A percentile compares a stretch with the other conserved stretches of the same genome.
These are phyloP conservation scores for Penicillium freii DNA, from an alignment of 2,329 filamentous ascomycete species.

Conservation along the genomic window DNA sequence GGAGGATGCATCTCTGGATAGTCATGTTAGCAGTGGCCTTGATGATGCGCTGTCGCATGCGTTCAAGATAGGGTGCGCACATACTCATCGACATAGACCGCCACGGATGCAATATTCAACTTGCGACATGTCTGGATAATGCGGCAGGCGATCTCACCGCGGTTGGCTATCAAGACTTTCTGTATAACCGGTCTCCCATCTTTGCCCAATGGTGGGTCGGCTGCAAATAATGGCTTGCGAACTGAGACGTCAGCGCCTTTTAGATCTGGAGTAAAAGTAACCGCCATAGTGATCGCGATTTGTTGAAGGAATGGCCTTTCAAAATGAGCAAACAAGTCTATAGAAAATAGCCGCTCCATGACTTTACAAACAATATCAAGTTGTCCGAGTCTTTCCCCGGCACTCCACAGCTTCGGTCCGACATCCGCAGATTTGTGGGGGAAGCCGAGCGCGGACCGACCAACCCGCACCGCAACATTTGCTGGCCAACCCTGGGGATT, in stretches of 20 bases:
- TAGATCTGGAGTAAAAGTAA: not conserved
- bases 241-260: slow-evolving; percentile 7
- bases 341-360: too few relatives aligned
- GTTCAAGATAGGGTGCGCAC: not conserved
- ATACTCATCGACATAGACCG: slow-evolving; percentile 24
- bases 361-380: too few relatives aligned
- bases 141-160: slow-evolving; percentile 32
- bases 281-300: not conserved
- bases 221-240: slow-evolving; percentile 19
- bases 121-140: slow-evolving; percentile 27
- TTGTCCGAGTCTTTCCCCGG: too few relatives aligned
- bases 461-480: too few relatives aligned
- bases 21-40: not conserved
- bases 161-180: slow-evolving; percentile 29
- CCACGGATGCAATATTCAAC: slow-evolving; percentile 22
- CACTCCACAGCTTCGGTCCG: too few relatives aligned
- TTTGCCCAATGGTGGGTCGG: slow-evolving; percentile 12
- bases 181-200: slow-evolving; percentile 20
- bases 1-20: slow-evolving; percentile 28
- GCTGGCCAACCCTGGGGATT: too few relatives aligned
- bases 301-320: too few relatives aligned
- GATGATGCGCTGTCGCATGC: not conserved
- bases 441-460: too few relatives aligned
- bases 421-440: too few relatives aligned
- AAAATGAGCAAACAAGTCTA: too few relatives aligned